These are phyloP conservation scores for Ensete glaucum DNA, from an alignment of 176 grass and related monocot genomes.

Conservation along the genomic window DNA sequence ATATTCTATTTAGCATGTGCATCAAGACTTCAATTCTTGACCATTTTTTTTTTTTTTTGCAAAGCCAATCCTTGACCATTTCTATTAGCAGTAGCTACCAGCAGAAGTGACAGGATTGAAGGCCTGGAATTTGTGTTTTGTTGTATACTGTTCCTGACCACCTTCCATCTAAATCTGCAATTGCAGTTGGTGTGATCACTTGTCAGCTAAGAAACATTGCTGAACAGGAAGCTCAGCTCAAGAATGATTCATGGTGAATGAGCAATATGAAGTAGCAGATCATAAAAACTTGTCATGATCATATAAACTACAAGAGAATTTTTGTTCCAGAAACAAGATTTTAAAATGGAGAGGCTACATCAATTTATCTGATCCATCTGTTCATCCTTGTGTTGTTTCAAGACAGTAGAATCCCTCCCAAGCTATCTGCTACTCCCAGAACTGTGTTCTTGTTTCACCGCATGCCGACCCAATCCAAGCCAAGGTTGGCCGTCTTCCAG, in stretches of 20 bases:
- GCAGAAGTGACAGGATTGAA: not conserved
- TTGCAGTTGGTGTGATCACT: too few species aligned
- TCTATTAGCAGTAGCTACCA: not conserved
- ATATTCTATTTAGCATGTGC: not conserved
- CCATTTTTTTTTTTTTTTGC: not conserved
- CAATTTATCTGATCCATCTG: not conserved
- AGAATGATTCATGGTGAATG: not conserved
- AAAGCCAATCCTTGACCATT: not conserved
- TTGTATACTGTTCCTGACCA: not conserved
- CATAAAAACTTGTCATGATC: not conserved
- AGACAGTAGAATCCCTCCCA: not conserved
- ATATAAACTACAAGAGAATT: not conserved
- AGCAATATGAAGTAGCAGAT: not conserved
- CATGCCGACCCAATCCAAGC: constrained; percentile 11
- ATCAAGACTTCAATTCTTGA: not conserved
- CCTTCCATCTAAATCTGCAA: too few species aligned
- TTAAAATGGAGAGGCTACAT: too few species aligned
- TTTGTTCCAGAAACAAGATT: not conserved
- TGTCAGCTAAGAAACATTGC: too few species aligned
- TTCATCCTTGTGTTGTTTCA: not conserved
- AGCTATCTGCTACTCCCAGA: constrained; percentile 1
- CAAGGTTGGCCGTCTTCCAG: not conserved
- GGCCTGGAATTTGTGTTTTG: not conserved
- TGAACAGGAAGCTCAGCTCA: not conserved
- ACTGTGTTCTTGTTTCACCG: not conserved